phyloP scores from a whole-genome alignment of 257 asterid genomes.

The Ocimum tenuiflorum region DNA sequence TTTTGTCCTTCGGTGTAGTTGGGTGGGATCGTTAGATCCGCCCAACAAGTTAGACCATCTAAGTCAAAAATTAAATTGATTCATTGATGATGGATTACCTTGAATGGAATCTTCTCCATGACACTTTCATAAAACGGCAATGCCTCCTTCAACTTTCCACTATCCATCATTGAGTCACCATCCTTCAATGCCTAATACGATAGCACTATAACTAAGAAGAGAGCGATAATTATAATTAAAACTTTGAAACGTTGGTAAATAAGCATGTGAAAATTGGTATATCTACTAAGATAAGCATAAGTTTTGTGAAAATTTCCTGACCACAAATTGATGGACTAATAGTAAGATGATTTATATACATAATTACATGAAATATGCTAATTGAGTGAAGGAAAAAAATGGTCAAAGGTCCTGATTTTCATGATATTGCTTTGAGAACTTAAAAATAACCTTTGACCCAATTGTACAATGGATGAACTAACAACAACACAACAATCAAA shows the following conservation, averaged over 20 bases:
- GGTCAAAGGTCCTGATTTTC: background rate
- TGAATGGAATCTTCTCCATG: conserved; percentile 65
- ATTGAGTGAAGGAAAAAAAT: background rate
- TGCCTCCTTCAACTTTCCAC: conserved; percentile 72
- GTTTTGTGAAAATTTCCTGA: background rate
- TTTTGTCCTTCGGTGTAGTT: too few relatives aligned
- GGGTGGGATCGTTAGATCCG: too few relatives aligned
- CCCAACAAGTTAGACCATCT: too few relatives aligned
- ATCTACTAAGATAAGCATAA: background rate
- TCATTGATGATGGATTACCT: conserved; percentile 32
- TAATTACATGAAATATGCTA: background rate
- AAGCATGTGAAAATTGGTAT: background rate
- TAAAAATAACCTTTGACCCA: background rate
- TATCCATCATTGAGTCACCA: conserved; percentile 80
- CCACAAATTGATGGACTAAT: background rate
- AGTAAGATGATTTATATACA: background rate
- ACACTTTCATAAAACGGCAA: conserved; percentile 58
- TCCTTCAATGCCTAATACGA: conserved; percentile 67
- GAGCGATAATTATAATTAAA: conserved; percentile 33
- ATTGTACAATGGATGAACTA: background rate
- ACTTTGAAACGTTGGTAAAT: background rate
- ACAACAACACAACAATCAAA: background rate
- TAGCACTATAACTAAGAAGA: conserved; percentile 64
- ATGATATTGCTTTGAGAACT: background rate
- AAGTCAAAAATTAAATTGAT: too few relatives aligned